A percentile compares a stretch with the other conserved stretches of the same genome.
These are phyloP conservation scores for Orobanche coerulescens DNA, from an alignment of 257 asterid species.

Conservation along the genomic window DNA sequence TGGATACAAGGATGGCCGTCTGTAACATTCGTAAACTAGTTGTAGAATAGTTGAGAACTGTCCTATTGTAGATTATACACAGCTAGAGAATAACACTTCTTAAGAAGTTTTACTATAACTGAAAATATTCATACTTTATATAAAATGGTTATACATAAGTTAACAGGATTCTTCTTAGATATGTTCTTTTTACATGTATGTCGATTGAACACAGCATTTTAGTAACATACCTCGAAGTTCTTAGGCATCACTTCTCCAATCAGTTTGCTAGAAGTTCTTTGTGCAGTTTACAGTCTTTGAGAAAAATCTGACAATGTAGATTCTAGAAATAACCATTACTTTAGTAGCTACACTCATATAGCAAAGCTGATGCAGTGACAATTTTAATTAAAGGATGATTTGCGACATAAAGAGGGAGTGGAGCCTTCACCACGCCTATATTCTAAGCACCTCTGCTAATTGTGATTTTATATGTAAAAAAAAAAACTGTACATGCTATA, in stretches of 20 bases:
- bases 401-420: neutral
- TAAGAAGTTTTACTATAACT: neutral
- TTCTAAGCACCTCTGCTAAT: neutral
- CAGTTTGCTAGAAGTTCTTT: neutral
- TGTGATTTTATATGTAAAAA: neutral
- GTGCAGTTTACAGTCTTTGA: constrained; percentile 1
- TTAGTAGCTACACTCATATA: neutral
- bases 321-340: neutral
- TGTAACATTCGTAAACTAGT: neutral
- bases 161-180: neutral
- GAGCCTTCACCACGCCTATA: neutral
- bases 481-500: neutral
- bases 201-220: neutral
- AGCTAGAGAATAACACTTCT: neutral
- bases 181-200: neutral
- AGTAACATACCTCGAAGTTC: neutral
- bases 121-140: neutral
- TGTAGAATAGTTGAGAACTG: neutral
- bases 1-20: neutral
- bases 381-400: neutral
- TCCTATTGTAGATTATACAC: neutral
- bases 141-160: neutral
- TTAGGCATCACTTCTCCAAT: neutral
- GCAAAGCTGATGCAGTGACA: neutral
- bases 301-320: neutral